Conservation (phyloP, 176 grass and related monocot genomes). For the Oryza nivara region DNA sequence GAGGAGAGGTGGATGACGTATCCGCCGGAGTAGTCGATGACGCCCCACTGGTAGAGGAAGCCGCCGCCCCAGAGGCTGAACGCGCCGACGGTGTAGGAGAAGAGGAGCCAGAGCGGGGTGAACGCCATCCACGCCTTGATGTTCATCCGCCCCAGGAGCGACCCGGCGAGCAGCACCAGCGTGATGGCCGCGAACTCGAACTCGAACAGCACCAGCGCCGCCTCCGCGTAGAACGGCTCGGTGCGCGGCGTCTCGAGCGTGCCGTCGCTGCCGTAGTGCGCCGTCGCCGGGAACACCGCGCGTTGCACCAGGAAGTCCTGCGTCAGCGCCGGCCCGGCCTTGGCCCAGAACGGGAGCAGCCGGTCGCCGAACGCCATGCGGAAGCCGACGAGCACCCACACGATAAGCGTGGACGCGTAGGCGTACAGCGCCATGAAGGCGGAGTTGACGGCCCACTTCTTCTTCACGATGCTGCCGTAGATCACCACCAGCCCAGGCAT, state of each 20-base stretch:
- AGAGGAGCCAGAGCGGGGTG: slow-evolving; percentile 66
- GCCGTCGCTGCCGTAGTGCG: slow-evolving; percentile 49
- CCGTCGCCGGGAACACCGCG: slow-evolving; percentile 61
- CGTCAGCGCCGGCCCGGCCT: slow-evolving; percentile 53
- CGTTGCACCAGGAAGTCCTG: slow-evolving; percentile 44
- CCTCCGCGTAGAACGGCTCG: slow-evolving; percentile 70
- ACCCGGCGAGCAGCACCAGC: slow-evolving; percentile 73
- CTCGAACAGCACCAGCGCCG: slow-evolving; percentile 71
- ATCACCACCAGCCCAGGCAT: slow-evolving; percentile 76
- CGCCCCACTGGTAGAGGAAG: slow-evolving; percentile 59
- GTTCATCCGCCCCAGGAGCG: slow-evolving; percentile 80
- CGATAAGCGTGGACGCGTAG: slow-evolving; percentile 72
- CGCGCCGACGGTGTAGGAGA: slow-evolving; percentile 73
- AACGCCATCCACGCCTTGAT: slow-evolving; percentile 89
- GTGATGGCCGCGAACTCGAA: slow-evolving; percentile 76
- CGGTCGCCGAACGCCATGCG: slow-evolving; percentile 77
- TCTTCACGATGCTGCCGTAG: slow-evolving; percentile 84
- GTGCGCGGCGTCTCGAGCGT: slow-evolving; percentile 42
- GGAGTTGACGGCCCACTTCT: slow-evolving; percentile 82
- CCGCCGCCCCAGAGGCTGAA: slow-evolving; percentile 89
- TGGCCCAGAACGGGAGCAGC: slow-evolving; percentile 79
- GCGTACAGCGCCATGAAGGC: slow-evolving; percentile 89
- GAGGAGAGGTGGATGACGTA: slow-evolving; percentile 4
- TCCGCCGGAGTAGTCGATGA: neutral
- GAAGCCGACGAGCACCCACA: slow-evolving; percentile 81